Evolutionary conservation across 768 basidiomycete genomes (phyloP), one percentile per base, ranked within the genome.

Genomic region (Boletus eberwhitei): DNA sequence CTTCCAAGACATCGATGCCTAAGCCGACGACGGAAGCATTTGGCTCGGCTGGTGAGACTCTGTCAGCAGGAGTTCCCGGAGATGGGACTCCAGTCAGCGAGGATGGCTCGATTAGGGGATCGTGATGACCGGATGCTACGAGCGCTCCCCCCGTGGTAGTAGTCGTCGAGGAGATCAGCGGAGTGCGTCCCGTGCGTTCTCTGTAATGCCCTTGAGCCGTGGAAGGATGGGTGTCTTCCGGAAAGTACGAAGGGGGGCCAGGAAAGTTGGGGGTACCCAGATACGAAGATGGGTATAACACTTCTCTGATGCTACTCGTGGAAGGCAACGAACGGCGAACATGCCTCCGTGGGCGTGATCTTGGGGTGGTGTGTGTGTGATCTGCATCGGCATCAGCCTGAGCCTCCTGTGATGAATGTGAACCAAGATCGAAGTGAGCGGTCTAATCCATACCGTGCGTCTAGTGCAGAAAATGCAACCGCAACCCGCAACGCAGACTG

Each of bases 271-370:
- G 42, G 29, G 52, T 58, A 36, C 48, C 54, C 45, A 59, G 46
- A 48, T 54, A 60, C 38, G 63, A 61, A 16, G 45, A 34, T 29
- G 65, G 59, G 53, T 68, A 65, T 14, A 68, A 38, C 35, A 68
- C 64, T 26, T 64, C 63, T 58, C 64, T 61, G 34, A 68, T 49
- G 22, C 48, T 61, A 26, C 44, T 59, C 19, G 54, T 58, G 7
- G 68, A 55, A 40, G 68, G 61, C 43, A 68, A 24, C 9, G 54
- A 52, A 44, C 48, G 47, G 11, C 45, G 50, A 35, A 34, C n/a
- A 24, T 52, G 52, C 9, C 37, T 54, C 42, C 50, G 57, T 24
- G 54, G 50, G 14, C 34, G 49, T 7, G 57, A 48, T 22, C 57
- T 49, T 29, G 48, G 47, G 16, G 45, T 36, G 22, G 36, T 39